Conservation (phyloP, 768 basidiomycete genomes). For the Roridomyces roridus region DNA sequence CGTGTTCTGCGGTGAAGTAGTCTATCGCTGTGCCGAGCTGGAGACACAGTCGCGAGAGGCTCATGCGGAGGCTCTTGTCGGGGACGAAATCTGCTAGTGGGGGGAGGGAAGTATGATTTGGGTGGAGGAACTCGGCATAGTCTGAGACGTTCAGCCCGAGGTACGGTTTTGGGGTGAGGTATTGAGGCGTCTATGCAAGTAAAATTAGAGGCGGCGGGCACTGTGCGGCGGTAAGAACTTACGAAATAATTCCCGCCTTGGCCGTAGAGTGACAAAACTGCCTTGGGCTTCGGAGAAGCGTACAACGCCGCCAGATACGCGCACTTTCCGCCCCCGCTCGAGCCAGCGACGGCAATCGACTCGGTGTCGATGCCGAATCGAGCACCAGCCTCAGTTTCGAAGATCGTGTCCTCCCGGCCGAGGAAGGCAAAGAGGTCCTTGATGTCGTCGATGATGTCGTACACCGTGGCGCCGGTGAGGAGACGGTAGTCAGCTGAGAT, state of each 20-base stretch:
- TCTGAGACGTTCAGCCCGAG: constrained; percentile 55
- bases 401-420: constrained; percentile 24
- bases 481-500: constrained; percentile 71
- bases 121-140: constrained; percentile 56
- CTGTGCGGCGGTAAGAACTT: constrained; percentile 11
- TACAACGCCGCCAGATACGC: constrained; percentile 66
- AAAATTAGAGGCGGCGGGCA: background rate
- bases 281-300: constrained; percentile 58
- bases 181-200: constrained; percentile 41
- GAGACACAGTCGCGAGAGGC: constrained; percentile 59
- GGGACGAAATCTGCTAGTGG: constrained; percentile 49
- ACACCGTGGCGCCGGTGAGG: constrained; percentile 57
- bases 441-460: constrained; percentile 64
- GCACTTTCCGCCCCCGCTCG: constrained; percentile 68
- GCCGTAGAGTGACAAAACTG: constrained; percentile 63
- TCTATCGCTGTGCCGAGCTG: constrained; percentile 65
- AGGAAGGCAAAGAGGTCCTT: constrained; percentile 61
- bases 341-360: constrained; percentile 58
- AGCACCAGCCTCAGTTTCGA: constrained; percentile 5
- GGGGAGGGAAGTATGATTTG: constrained; percentile 33
- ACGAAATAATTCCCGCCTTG: constrained; percentile 68
- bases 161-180: constrained; percentile 51
- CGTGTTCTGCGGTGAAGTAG: constrained; percentile 58
- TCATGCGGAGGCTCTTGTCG: constrained; percentile 64
- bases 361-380: constrained; percentile 47